Percentiles rank a stretch among this genome's conserved stretches.
Evolutionary conservation across 345 rosid species (phyloP).

Genomic region (Gossypium herbaceum): DNA sequence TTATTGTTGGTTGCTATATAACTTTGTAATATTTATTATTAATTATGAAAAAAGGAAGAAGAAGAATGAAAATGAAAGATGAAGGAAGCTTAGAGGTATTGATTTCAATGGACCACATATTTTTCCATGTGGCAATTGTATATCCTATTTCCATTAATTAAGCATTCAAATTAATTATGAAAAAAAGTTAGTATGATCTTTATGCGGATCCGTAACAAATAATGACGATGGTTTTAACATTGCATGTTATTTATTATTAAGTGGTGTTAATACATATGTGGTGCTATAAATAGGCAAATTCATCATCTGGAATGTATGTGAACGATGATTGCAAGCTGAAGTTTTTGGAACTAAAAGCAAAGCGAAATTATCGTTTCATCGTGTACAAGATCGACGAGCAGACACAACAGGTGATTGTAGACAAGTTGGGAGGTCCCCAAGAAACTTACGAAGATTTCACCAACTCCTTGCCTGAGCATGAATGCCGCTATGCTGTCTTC

Average conservation of each 20-base stretch:
- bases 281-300: constrained; percentile 50
- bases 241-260: not conserved
- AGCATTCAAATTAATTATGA: not conserved
- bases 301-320: constrained; percentile 95
- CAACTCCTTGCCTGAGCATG: constrained; percentile 61
- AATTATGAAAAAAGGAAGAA: not conserved
- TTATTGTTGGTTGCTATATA: not conserved
- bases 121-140: no score
- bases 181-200: no score
- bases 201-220: not conserved
- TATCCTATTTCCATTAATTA: not conserved
- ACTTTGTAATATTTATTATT: not conserved
- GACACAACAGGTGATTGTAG: constrained; percentile 66
- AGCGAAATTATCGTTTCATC: constrained; percentile 76
- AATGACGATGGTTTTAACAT: not conserved
- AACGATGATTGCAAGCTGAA: constrained; percentile 81
- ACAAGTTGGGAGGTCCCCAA: constrained; percentile 64
- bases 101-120: not conserved
- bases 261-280: not conserved
- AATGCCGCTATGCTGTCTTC: constrained; percentile 85
- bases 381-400: constrained; percentile 66
- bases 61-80: not conserved
- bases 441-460: constrained; percentile 75
- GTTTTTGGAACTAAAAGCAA: constrained; percentile 79
- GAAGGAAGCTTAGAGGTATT: not conserved